Conservation (phyloP, 73 alveolate genomes). For the Tetrahymena borealis region DNA sequence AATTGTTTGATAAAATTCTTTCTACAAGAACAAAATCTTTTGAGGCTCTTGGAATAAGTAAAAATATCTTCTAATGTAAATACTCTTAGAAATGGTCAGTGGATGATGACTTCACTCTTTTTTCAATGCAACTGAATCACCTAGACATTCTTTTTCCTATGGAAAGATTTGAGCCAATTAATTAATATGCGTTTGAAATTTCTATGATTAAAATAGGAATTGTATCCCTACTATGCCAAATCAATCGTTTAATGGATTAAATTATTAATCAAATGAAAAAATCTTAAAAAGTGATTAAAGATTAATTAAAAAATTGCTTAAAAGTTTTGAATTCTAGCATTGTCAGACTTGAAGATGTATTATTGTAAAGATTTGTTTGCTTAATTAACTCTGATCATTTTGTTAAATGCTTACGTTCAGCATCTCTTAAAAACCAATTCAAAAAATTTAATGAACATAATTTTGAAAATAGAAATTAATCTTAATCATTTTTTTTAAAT, state of each 20-base stretch:
- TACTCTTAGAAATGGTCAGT: background rate
- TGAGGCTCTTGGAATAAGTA: background rate
- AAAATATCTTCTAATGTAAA: background rate
- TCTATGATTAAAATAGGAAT: background rate
- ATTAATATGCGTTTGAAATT: background rate
- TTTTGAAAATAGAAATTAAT: background rate
- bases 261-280: background rate
- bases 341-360: background rate
- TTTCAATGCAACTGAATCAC: background rate
- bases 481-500: background rate
- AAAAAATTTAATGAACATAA: background rate
- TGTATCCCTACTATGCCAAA: background rate
- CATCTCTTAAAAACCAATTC: background rate
- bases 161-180: background rate
- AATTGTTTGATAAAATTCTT: background rate
- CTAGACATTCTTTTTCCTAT: background rate
- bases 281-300: background rate
- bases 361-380: background rate
- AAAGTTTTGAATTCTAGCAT: background rate
- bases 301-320: background rate
- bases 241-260: background rate
- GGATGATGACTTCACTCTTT: background rate
- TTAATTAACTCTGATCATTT: background rate
- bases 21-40: background rate
- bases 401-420: background rate